These are phyloP conservation scores for Hibiscus syriacus DNA, from an alignment of 345 rosid genomes.

Conservation along the genomic window DNA sequence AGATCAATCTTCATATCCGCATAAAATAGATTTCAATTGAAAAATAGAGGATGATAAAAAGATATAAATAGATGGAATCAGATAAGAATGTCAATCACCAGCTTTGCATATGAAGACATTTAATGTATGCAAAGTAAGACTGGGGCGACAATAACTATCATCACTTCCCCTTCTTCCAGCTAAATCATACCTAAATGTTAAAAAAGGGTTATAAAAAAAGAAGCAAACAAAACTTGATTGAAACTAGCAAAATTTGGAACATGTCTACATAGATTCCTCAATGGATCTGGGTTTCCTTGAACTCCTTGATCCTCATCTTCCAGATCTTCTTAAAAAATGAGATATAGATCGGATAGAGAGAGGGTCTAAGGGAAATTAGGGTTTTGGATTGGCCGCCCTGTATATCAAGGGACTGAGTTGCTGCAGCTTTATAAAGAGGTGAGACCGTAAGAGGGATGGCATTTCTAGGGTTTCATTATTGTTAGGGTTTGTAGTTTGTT, in stretches of 20 bases:
- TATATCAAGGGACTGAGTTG: rapidly evolving
- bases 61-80: slow-evolving; percentile 23
- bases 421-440: slow-evolving; percentile 7
- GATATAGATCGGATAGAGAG: too few species aligned
- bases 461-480: slow-evolving; percentile 14
- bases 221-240: neutral
- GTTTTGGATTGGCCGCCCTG: slow-evolving; percentile 11
- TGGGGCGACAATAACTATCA: slow-evolving; percentile 87
- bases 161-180: slow-evolving; percentile 28
- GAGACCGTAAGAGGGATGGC: too few species aligned
- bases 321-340: too few species aligned
- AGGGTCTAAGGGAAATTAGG: neutral
- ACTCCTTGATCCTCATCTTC: too few species aligned
- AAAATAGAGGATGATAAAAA: neutral
- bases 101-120: slow-evolving; percentile 27
- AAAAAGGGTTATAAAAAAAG: neutral
- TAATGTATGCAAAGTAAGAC: slow-evolving; percentile 53
- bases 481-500: neutral
- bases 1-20: neutral
- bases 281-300: too few species aligned
- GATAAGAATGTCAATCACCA: slow-evolving; percentile 74
- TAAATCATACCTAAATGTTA: neutral
- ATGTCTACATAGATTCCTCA: too few species aligned
- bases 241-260: too few species aligned
- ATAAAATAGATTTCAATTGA: neutral